Conservation (phyloP, 306 rosid genomes). For the Rubus parviflorus region DNA sequence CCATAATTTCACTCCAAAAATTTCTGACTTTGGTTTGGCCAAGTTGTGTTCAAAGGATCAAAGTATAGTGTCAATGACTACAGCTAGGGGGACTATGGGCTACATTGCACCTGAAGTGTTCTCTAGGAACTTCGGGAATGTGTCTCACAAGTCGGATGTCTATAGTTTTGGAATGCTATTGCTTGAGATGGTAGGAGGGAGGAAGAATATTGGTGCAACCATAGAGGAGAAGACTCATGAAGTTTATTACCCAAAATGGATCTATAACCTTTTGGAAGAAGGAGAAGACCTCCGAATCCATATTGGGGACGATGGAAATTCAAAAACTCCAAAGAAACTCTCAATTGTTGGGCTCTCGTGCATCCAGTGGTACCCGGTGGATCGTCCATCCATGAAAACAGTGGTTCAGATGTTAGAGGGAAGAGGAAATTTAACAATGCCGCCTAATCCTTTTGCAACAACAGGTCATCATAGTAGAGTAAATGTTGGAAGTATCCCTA, state of each 20-base stretch:
- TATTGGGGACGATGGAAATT: neutral
- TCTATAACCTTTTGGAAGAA: neutral
- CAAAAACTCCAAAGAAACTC: neutral
- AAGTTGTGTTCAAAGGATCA: conserved; percentile 40
- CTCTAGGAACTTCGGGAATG: conserved; percentile 33
- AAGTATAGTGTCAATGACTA: conserved; percentile 35
- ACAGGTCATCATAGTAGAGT: neutral
- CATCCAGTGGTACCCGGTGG: neutral
- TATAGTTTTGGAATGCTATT: conserved; percentile 40
- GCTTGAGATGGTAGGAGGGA: conserved; percentile 34
- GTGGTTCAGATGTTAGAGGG: neutral
- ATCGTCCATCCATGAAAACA: neutral
- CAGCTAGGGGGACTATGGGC: conserved; percentile 37
- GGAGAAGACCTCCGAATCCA: neutral
- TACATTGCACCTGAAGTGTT: conserved; percentile 44
- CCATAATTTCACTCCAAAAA: conserved; percentile 27
- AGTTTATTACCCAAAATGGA: neutral
- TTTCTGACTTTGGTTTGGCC: conserved; percentile 41
- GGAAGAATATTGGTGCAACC: conserved; percentile 3
- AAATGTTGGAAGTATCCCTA: no score
- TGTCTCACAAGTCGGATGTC: conserved; percentile 21
- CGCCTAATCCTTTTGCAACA: conserved; percentile 9
- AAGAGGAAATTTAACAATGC: neutral
- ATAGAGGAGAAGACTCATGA: neutral
- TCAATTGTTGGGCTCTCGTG: conserved; percentile 1